A percentile compares a stretch with the other conserved stretches of the same genome.
These are phyloP conservation scores for Beauveria caledonica DNA, from an alignment of 2,329 filamentous ascomycete genomes.

Conservation along the genomic window DNA sequence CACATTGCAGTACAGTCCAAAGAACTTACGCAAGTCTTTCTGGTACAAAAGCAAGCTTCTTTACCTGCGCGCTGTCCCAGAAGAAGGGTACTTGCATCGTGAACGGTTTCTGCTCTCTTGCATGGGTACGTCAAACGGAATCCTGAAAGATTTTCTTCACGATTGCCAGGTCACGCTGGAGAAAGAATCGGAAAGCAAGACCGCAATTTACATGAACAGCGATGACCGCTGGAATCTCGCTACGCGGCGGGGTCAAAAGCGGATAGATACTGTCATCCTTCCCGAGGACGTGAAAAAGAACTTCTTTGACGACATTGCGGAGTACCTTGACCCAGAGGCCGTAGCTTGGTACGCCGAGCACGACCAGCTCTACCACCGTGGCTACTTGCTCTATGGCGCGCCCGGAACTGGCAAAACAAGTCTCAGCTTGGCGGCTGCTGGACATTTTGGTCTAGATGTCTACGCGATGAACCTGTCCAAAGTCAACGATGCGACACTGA, in stretches of 20 bases:
- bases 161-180: too few relatives aligned
- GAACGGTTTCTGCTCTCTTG: too few relatives aligned
- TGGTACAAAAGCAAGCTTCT: too few relatives aligned
- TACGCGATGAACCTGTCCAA: slow-evolving; percentile 22
- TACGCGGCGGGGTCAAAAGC: too few relatives aligned
- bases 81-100: slow-evolving; percentile 19
- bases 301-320: slow-evolving; percentile 26
- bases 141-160: too few relatives aligned
- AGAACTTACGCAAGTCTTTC: too few relatives aligned
- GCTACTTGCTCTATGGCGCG: slow-evolving; percentile 31
- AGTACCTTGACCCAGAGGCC: slow-evolving; percentile 26
- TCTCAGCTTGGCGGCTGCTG: slow-evolving; percentile 28
- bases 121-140: too few relatives aligned
- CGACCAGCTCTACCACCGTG: slow-evolving; percentile 23
- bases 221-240: slow-evolving; percentile 18
- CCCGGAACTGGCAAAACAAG: slow-evolving; percentile 33
- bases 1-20: too few relatives aligned
- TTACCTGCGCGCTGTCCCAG: too few relatives aligned
- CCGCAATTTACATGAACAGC: too few relatives aligned
- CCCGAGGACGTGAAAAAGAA: slow-evolving; percentile 12
- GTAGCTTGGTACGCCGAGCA: slow-evolving; percentile 23
- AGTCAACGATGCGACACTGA: slow-evolving; percentile 22
- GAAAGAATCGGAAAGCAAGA: too few relatives aligned
- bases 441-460: slow-evolving; percentile 28
- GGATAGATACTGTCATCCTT: slow-evolving; percentile 18